Evolutionary conservation across 192 early-diverging fungal species (phyloP).

Genomic region (Backusella liffmaniae): DNA sequence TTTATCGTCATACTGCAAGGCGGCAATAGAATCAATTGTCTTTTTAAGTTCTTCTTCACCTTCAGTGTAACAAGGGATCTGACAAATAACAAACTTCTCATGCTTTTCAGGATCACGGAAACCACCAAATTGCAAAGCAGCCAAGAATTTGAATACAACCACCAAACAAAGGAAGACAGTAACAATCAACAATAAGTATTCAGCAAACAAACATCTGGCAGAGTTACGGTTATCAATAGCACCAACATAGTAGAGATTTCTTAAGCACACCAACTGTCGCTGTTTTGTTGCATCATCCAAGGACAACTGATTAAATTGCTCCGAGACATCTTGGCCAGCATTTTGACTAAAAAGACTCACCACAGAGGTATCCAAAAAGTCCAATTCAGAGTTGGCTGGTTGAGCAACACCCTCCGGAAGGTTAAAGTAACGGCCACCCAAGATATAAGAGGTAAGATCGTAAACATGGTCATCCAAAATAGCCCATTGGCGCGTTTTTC

Average conservation of each 20-base stretch:
- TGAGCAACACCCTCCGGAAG: slow-evolving; percentile 40
- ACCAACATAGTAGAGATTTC: slow-evolving; percentile 83
- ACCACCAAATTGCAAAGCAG: slow-evolving; percentile 70
- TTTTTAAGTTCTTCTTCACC: slow-evolving; percentile 78
- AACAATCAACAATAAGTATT: slow-evolving; percentile 80
- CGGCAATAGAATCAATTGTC: slow-evolving; percentile 82
- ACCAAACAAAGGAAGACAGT: slow-evolving; percentile 82
- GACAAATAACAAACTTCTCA: slow-evolving; percentile 94
- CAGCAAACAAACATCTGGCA: slow-evolving; percentile 73
- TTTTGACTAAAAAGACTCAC: slow-evolving; percentile 65
- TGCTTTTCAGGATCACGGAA: slow-evolving; percentile 77
- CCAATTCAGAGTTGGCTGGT: slow-evolving; percentile 38
- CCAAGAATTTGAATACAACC: slow-evolving; percentile 77
- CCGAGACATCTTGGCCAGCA: slow-evolving; percentile 63
- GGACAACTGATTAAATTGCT: slow-evolving; percentile 55
- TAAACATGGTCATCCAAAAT: slow-evolving; percentile 72
- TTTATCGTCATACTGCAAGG: slow-evolving; percentile 82
- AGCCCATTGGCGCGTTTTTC: slow-evolving; percentile 47
- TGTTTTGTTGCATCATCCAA: slow-evolving; percentile 43
- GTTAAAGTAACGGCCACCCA: slow-evolving; percentile 44
- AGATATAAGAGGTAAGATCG: slow-evolving; percentile 70
- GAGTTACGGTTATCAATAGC: slow-evolving; percentile 83
- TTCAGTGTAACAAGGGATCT: slow-evolving; percentile 96
- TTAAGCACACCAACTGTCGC: slow-evolving; percentile 71
- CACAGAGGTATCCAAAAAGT: slow-evolving; percentile 60